These are phyloP conservation scores for Nakazawaea sp. DNA, from an alignment of 805 yeast species.

Conservation along the genomic window DNA sequence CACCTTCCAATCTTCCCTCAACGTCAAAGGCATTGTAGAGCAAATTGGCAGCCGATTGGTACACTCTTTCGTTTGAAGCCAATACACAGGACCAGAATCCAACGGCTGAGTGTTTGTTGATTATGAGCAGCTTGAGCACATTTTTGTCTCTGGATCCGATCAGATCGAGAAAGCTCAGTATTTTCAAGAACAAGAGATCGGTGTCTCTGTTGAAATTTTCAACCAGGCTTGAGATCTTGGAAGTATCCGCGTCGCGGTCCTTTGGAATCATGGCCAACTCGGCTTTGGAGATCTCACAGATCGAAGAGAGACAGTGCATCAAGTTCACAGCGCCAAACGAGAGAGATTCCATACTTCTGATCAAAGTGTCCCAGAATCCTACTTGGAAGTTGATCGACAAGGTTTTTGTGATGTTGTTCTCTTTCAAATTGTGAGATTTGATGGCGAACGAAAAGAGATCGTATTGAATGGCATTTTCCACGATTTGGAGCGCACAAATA, in stretches of 20 bases:
- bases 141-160: neutral
- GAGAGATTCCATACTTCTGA: neutral
- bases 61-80: conserved; percentile 49
- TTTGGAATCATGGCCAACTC: neutral
- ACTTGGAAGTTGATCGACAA: neutral
- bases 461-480: conserved; percentile 30
- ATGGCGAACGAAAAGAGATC: conserved; percentile 39
- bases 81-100: conserved; percentile 74
- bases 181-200: neutral
- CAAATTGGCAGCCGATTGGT: conserved; percentile 65
- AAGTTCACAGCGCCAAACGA: conserved; percentile 7
- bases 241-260: neutral
- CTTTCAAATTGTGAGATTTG: conserved; percentile 25
- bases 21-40: conserved; percentile 74
- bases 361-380: conserved; percentile 6
- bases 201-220: neutral
- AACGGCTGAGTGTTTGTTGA: conserved; percentile 35
- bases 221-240: neutral
- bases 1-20: conserved; percentile 71
- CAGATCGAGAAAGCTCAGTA: conserved; percentile 1
- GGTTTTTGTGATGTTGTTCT: neutral
- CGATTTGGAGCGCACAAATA: neutral
- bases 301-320: conserved; percentile 1
- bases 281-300: conserved; percentile 6
- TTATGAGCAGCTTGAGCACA: conserved; percentile 28